Evolutionary conservation across 2,329 filamentous ascomycete genomes (phyloP).

Genomic region (Aspergillus fijiensis): DNA sequence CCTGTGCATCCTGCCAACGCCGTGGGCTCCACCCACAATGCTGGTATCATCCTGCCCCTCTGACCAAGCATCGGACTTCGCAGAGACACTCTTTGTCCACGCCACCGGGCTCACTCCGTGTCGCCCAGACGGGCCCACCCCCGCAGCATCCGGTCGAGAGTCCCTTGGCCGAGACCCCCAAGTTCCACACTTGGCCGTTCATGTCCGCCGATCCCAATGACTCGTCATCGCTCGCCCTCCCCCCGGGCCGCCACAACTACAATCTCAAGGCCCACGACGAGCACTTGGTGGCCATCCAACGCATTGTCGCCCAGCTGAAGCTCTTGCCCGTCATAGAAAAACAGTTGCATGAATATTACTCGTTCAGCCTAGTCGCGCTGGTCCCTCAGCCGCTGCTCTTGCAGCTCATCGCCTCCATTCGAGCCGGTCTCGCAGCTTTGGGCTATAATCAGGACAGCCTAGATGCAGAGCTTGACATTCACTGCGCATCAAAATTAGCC

Average conservation of each 20-base stretch:
- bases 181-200: not conserved
- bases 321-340: not conserved
- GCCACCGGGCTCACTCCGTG: not conserved
- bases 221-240: not conserved
- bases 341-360: not conserved
- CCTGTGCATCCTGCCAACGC: not conserved
- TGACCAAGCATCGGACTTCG: not conserved
- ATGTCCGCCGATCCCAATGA: not conserved
- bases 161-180: not conserved
- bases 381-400: not conserved
- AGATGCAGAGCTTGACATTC: not conserved
- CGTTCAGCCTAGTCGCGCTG: not conserved
- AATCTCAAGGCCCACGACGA: not conserved
- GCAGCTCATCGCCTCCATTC: not conserved
- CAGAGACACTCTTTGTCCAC: not conserved
- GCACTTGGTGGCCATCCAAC: not conserved
- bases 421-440: not conserved
- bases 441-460: not conserved
- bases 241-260: not conserved
- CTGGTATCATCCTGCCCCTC: not conserved
- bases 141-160: not conserved
- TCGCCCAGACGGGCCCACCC: not conserved
- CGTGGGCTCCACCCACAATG: not conserved
- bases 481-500: not conserved
- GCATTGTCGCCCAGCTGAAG: not conserved